Evolutionary conservation across 495 filamentous ascomycete species (phyloP).

Genomic region (Aspergillus ostianus): DNA sequence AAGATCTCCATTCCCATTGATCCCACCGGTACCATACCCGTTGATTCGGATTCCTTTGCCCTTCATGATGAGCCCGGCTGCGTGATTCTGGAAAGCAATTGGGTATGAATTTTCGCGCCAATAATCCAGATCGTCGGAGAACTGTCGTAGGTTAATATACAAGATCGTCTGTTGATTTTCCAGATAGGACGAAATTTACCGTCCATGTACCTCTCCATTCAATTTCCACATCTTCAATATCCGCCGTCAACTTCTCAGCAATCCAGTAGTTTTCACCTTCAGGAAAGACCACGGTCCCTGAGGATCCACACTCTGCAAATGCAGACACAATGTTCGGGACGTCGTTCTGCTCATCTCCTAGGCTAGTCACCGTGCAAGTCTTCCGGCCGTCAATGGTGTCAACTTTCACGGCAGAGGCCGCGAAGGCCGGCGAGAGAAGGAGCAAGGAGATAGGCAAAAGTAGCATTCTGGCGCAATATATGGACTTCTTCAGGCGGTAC

Average conservation of each 20-base stretch:
- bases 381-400: no score
- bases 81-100: slow-evolving; percentile 57
- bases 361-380: no score
- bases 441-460: no score
- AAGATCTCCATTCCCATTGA: slow-evolving; percentile 54
- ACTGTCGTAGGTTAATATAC: slow-evolving; percentile 17
- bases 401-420: no score
- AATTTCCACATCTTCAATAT: slow-evolving; percentile 40
- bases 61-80: slow-evolving; percentile 51
- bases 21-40: slow-evolving; percentile 50
- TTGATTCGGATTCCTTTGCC: slow-evolving; percentile 50
- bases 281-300: slow-evolving; percentile 53
- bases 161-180: not conserved
- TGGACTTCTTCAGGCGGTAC: no score
- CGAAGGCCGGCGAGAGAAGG: no score
- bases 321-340: slow-evolving; percentile 50
- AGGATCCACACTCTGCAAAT: slow-evolving; percentile 45
- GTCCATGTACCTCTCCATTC: slow-evolving; percentile 50
- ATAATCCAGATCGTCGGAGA: slow-evolving; percentile 52
- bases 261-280: slow-evolving; percentile 52
- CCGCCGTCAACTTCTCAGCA: slow-evolving; percentile 47
- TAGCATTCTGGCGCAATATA: no score
- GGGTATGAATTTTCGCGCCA: slow-evolving; percentile 56
- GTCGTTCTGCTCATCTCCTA: slow-evolving; percentile 33
- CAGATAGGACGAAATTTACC: slow-evolving; percentile 22